These are phyloP conservation scores for Populus trichocarpa DNA, from an alignment of 441 rosid genomes.

Conservation along the genomic window DNA sequence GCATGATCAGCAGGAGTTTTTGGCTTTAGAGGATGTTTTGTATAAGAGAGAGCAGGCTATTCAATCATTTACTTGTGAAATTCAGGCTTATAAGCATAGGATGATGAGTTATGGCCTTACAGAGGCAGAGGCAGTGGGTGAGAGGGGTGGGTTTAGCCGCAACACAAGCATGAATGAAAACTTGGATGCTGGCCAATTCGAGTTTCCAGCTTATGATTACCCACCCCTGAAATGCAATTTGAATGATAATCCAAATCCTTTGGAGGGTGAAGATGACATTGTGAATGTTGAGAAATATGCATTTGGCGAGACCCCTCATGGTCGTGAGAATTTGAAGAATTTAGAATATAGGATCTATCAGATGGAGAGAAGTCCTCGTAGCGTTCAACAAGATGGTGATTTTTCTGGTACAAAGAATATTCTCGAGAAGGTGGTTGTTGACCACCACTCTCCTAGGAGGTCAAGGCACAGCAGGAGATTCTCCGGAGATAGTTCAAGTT, in stretches of 20 bases:
- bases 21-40: slow-evolving; percentile 70
- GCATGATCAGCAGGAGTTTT: slow-evolving; percentile 83
- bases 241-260: slow-evolving; percentile 48
- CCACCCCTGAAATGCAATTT: slow-evolving; percentile 73
- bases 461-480: slow-evolving; percentile 50
- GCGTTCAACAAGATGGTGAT: slow-evolving; percentile 44
- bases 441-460: slow-evolving; percentile 67
- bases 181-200: slow-evolving; percentile 39
- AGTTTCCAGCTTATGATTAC: slow-evolving; percentile 53
- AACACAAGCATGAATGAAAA: slow-evolving; percentile 41
- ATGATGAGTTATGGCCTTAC: slow-evolving; percentile 88
- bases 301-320: slow-evolving; percentile 56
- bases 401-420: slow-evolving; percentile 40
- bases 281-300: slow-evolving; percentile 77
- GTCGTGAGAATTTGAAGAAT: slow-evolving; percentile 50
- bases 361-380: slow-evolving; percentile 74
- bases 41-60: slow-evolving; percentile 87
- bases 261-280: slow-evolving; percentile 60
- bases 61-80: slow-evolving; percentile 75
- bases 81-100: slow-evolving; percentile 84
- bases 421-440: slow-evolving; percentile 72
- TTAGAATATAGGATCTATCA: slow-evolving; percentile 68
- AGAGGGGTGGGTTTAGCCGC: slow-evolving; percentile 24
- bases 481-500: slow-evolving; percentile 63
- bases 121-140: slow-evolving; percentile 60